Evolutionary conservation across 441 rosid species (phyloP).

Genomic region (Adansonia rubrostipa): DNA sequence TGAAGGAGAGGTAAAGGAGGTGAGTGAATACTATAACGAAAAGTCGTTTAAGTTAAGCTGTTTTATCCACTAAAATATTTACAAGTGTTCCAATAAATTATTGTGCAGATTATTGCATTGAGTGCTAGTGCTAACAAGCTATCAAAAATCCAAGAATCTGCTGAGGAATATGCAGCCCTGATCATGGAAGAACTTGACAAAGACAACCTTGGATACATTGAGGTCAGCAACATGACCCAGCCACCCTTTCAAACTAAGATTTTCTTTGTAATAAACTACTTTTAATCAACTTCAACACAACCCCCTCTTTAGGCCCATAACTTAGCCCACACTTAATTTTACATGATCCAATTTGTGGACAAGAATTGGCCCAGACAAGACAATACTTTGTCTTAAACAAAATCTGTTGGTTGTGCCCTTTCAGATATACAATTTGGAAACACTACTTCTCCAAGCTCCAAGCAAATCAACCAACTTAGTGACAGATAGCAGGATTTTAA

Average conservation of each 20-base stretch:
- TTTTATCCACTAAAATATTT: background rate
- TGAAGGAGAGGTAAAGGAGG: constrained; percentile 77
- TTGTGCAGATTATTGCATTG: constrained; percentile 64
- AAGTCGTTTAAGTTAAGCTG: background rate
- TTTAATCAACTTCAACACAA: background rate
- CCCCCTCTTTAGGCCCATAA: background rate
- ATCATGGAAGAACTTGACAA: constrained; percentile 87
- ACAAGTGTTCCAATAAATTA: background rate
- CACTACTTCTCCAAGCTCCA: constrained; percentile 69
- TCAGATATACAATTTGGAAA: constrained; percentile 71
- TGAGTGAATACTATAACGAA: constrained; percentile 25
- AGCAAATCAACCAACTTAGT: constrained; percentile 46
- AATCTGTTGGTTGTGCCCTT: background rate
- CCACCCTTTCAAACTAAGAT: background rate
- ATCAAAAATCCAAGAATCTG: constrained; percentile 66
- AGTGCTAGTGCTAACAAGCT: constrained; percentile 82
- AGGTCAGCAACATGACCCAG: constrained; percentile 44
- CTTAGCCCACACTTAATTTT: background rate
- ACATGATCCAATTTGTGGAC: background rate
- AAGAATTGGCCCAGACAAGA: background rate
- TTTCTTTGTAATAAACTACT: background rate
- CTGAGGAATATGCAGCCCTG: constrained; percentile 77
- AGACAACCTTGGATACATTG: constrained; percentile 69
- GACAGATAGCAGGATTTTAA: constrained; percentile 57
- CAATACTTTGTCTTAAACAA: background rate